A percentile compares a stretch with the other conserved stretches of the same genome.
These are phyloP conservation scores for Kandelia obovata DNA, from an alignment of 345 rosid genomes.

Conservation along the genomic window DNA sequence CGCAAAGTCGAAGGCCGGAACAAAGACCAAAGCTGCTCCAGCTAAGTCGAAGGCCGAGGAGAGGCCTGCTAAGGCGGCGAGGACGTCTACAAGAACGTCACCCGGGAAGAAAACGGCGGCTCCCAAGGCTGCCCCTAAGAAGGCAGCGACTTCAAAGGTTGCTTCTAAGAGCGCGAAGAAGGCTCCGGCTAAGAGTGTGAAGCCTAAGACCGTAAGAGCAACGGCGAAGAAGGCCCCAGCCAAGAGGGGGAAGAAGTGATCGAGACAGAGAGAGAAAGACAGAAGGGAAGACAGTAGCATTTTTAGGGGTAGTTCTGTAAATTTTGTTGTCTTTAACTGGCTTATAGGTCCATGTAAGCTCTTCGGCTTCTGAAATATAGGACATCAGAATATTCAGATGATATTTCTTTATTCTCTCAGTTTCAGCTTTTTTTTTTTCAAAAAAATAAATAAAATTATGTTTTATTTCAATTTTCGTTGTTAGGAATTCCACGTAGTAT, in stretches of 20 bases:
- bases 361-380: slow-evolving; percentile 14
- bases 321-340: slow-evolving; percentile 18
- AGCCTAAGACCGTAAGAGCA: background rate
- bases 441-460: too few relatives aligned
- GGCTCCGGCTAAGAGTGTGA: slow-evolving; percentile 37
- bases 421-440: background rate
- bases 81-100: slow-evolving; percentile 59
- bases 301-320: slow-evolving; percentile 37
- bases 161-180: slow-evolving; percentile 55
- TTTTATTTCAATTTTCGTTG: background rate
- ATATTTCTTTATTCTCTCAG: background rate
- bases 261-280: background rate
- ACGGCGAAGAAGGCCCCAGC: slow-evolving; percentile 41
- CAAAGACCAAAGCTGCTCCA: slow-evolving; percentile 19
- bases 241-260: slow-evolving; percentile 46
- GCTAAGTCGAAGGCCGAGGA: slow-evolving; percentile 35
- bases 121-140: slow-evolving; percentile 39
- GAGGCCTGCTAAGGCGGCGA: slow-evolving; percentile 58
- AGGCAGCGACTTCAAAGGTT: slow-evolving; percentile 26
- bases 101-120: slow-evolving; percentile 54
- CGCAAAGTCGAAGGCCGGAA: slow-evolving; percentile 26
- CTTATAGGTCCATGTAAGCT: slow-evolving; percentile 15
- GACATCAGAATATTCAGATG: slow-evolving; percentile 23
- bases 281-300: background rate
- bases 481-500: slow-evolving; percentile 13